These are phyloP conservation scores for Buxus sempervirens DNA, from an alignment of 164 flowering plant genomes.

Conservation along the genomic window DNA sequence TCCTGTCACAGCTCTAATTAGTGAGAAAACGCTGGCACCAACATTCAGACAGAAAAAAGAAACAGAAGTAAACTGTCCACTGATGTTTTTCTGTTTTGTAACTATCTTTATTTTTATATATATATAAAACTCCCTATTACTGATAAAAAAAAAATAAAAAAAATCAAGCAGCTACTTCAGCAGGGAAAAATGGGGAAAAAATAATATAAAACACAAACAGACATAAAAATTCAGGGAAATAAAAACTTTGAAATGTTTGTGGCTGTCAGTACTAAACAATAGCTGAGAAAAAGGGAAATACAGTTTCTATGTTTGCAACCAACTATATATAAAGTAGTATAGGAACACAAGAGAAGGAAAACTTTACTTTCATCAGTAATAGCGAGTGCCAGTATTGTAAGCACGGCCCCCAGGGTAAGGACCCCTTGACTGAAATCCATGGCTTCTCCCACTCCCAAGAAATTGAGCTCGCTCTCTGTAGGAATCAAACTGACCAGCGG, in stretches of 20 bases:
- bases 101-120: too few relatives aligned
- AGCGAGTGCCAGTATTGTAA: conserved; percentile 49
- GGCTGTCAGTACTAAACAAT: neutral
- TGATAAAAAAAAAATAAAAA: too few relatives aligned
- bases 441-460: conserved; percentile 41
- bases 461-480: conserved; percentile 53
- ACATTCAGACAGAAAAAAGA: too few relatives aligned
- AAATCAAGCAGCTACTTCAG: neutral
- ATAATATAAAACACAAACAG: too few relatives aligned
- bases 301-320: conserved; percentile 3
- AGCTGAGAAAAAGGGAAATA: neutral
- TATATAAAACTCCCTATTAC: too few relatives aligned
- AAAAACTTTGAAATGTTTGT: too few relatives aligned
- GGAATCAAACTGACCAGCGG: conserved; percentile 38
- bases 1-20: neutral
- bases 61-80: too few relatives aligned
- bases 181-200: neutral
- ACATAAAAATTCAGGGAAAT: too few relatives aligned
- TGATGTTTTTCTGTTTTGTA: too few relatives aligned
- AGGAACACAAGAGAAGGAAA: neutral
- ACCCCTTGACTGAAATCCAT: conserved; percentile 51
- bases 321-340: neutral
- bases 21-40: neutral
- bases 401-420: conserved; percentile 64
- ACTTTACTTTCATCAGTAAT: conserved; percentile 27